Evolutionary conservation across 2,329 filamentous ascomycete genomes (phyloP).

Genomic region (Hyphodiscus sp.): DNA sequence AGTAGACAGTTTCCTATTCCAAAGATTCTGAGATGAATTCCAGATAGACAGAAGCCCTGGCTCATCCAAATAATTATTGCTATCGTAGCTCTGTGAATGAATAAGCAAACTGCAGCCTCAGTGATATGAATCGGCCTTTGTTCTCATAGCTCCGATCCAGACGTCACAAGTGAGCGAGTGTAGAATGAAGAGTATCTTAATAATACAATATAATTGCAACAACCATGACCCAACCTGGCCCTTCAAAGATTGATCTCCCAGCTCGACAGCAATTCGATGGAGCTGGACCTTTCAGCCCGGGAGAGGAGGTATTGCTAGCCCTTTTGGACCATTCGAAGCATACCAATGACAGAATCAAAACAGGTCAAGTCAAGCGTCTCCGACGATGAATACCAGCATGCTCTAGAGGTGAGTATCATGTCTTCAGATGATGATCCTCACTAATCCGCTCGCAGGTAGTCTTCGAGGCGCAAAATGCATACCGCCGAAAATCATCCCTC

Average conservation of each 20-base stretch:
- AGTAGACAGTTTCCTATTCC: neutral
- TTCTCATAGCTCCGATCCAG: neutral
- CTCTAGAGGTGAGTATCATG: slow-evolving; percentile 37
- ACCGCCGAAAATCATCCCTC: slow-evolving; percentile 61
- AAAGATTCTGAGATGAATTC: too few species aligned
- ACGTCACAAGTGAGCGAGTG: neutral
- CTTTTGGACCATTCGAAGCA: neutral
- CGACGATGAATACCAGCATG: slow-evolving; percentile 31
- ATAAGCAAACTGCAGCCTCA: neutral
- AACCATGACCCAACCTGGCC: slow-evolving; percentile 13
- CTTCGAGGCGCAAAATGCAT: slow-evolving; percentile 54
- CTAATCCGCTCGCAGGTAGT: slow-evolving; percentile 39
- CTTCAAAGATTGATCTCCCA: slow-evolving; percentile 13
- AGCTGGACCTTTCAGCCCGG: slow-evolving; percentile 9
- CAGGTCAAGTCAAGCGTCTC: slow-evolving; percentile 24
- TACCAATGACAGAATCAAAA: slow-evolving; percentile 3
- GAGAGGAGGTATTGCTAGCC: slow-evolving; percentile 13
- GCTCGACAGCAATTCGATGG: slow-evolving; percentile 10
- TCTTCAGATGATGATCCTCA: neutral
- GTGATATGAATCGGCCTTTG: neutral
- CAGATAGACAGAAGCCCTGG: too few species aligned
- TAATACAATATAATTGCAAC: neutral
- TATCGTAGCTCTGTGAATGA: neutral
- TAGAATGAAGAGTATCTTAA: too few species aligned
- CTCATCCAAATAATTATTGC: too few species aligned